Percentiles rank a stretch among this genome's conserved stretches.
These are phyloP conservation scores for Sporothrix variecibatus DNA, from an alignment of 2,329 filamentous ascomycete genomes.

Conservation along the genomic window DNA sequence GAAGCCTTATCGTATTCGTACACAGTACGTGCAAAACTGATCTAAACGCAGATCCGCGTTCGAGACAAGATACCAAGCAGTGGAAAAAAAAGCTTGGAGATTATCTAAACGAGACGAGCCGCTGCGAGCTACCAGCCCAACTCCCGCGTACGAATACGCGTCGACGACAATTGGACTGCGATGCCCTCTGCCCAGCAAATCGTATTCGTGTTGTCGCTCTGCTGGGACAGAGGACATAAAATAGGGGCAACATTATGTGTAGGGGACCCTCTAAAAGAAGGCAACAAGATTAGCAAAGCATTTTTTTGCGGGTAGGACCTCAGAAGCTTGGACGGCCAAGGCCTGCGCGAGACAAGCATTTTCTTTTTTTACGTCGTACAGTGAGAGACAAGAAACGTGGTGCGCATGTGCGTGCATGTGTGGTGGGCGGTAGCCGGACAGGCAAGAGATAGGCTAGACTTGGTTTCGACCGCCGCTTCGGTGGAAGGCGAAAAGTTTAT, in stretches of 20 bases:
- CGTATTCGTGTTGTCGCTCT: slow-evolving; percentile 13
- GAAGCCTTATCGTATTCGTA: neutral
- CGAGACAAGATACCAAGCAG: neutral
- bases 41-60: neutral
- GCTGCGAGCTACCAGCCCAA: neutral
- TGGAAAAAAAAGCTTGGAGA: no score
- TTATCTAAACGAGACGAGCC: neutral
- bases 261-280: neutral
- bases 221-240: neutral
- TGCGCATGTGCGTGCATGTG: neutral
- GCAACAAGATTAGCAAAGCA: neutral
- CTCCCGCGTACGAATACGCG: neutral
- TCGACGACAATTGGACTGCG: neutral
- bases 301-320: neutral
- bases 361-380: no score
- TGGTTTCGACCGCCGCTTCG: neutral
- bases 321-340: neutral
- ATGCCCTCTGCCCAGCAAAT: neutral
- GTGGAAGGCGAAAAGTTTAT: neutral
- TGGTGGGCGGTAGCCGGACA: neutral
- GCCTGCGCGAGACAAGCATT: neutral
- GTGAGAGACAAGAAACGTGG: neutral
- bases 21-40: no score
- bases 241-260: neutral
- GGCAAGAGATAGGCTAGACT: neutral